Base-by-base conservation (phyloP, 2,329 filamentous ascomycete genomes). In the Lasiodiplodia gonubiensis region DNA sequence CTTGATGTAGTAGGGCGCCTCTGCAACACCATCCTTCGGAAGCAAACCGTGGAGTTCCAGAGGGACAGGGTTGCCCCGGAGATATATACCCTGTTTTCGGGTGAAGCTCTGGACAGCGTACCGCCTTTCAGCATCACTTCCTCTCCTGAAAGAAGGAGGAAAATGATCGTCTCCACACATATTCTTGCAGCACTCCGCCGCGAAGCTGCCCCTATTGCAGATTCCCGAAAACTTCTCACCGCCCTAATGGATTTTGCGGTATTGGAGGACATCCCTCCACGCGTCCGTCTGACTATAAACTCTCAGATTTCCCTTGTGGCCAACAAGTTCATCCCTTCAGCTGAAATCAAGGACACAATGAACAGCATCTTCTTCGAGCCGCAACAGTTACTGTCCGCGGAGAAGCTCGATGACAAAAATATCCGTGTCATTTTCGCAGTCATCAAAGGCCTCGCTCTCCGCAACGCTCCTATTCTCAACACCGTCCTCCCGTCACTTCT, bases 1-100 rank as follows among this genome's bases (percentile, higher is more conserved):
- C 76, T 89, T 8, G 87, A 90, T 68, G 81, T 88, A 7, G 81
- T 90, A 21, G 89, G 88, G 25, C 82, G 86, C 52, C 82, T 90
- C 42, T 84, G 83, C 72, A 89, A 86, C 70, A 77, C 88, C 54
- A 86, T 90, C 54, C 79, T 90, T 37, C 81, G 86, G 54, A 80
- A 83, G 16, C 82, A 88, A 60, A 80, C 85, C 1, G 70, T 74
- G 2, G 79, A 81, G 39, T 78, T 83, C 55, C 84, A 86, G 65
- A 84, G 87, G 70, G 80, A 82, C 12, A 75, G 80, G 64, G 80
- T 86, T n/a, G 80, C 83, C 2, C 72, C 80, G n/a, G 85, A 87
- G 68, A 72, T 86, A 14, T 88, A 88, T 70, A 82, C 79, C 10
- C 78, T 88, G 5, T 88, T 86, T 75, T 75, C 78, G 52, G 71